A percentile compares a stretch with the other conserved stretches of the same genome.
These are phyloP conservation scores for Metarhizium sp. DNA, from an alignment of 2,329 filamentous ascomycete species.

Conservation along the genomic window DNA sequence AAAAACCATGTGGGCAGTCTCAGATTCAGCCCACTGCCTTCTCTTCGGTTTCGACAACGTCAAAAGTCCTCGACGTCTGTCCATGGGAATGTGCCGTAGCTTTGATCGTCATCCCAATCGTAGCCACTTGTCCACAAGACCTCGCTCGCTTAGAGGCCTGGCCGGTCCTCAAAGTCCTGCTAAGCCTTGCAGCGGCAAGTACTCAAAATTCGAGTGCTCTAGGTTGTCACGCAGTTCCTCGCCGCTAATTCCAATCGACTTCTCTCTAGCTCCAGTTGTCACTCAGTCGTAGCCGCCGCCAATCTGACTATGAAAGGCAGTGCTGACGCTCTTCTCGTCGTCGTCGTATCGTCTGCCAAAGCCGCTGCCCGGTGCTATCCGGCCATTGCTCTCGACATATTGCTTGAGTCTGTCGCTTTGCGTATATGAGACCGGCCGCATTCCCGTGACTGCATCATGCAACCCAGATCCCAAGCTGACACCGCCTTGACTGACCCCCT, in stretches of 20 bases:
- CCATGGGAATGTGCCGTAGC: background rate
- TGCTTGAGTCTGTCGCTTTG: constrained; percentile 75
- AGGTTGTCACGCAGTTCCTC: background rate
- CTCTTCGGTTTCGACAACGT: background rate
- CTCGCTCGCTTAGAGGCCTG: background rate
- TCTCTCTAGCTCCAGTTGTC: constrained; percentile 4
- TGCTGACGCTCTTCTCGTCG: constrained; percentile 91
- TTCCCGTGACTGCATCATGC: constrained; percentile 61
- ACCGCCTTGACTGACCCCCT: constrained; percentile 71
- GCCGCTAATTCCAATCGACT: background rate
- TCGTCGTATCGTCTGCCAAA: constrained; percentile 73
- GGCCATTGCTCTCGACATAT: constrained; percentile 80
- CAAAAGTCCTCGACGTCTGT: background rate
- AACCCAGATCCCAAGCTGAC: constrained; percentile 79
- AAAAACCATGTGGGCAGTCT: background rate
- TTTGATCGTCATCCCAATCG: constrained; percentile 1
- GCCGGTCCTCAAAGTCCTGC: background rate
- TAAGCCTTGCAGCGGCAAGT: background rate
- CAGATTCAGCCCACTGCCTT: background rate
- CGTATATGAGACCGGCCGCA: constrained; percentile 49
- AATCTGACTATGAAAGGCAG: constrained; percentile 92
- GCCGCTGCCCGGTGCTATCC: constrained; percentile 56
- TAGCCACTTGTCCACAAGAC: background rate
- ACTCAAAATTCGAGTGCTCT: background rate
- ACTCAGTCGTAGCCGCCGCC: constrained; percentile 52